Conservation (phyloP, 1,284 basidiomycete genomes). For the Ceratobasidium sp. region DNA sequence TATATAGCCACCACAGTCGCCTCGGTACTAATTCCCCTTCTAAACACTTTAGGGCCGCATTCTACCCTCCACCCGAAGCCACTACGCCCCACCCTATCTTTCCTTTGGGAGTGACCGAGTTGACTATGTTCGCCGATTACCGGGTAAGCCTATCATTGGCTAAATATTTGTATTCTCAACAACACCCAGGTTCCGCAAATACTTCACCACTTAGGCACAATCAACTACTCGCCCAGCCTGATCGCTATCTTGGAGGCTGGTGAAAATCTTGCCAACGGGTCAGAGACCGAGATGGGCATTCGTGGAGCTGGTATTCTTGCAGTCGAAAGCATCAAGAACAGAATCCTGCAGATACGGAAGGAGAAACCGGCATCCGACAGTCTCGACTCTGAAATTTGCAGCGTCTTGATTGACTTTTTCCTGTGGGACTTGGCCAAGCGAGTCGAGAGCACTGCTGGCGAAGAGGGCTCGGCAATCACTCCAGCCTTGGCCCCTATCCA, state of each 20-base stretch:
- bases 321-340: constrained; percentile 71
- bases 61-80: constrained; percentile 56
- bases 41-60: constrained; percentile 49
- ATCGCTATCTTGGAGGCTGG: constrained; percentile 60
- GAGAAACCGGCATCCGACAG: constrained; percentile 55
- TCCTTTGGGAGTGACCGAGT: constrained; percentile 67
- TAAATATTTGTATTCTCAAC: neutral
- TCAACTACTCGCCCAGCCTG: constrained; percentile 71
- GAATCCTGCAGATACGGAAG: constrained; percentile 51
- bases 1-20: neutral
- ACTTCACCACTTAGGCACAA: constrained; percentile 77
- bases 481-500: constrained; percentile 64
- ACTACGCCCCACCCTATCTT: constrained; percentile 71
- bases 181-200: constrained; percentile 70
- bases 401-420: constrained; percentile 86
- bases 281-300: constrained; percentile 73
- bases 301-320: constrained; percentile 78
- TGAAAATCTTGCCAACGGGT: constrained; percentile 63
- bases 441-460: constrained; percentile 63
- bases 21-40: neutral
- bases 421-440: constrained; percentile 86
- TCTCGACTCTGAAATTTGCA: constrained; percentile 62
- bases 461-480: constrained; percentile 62
- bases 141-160: constrained; percentile 56
- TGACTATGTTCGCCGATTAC: constrained; percentile 91